Evolutionary conservation across 768 basidiomycete genomes (phyloP).

Genomic region (Dendrothele bispora): DNA sequence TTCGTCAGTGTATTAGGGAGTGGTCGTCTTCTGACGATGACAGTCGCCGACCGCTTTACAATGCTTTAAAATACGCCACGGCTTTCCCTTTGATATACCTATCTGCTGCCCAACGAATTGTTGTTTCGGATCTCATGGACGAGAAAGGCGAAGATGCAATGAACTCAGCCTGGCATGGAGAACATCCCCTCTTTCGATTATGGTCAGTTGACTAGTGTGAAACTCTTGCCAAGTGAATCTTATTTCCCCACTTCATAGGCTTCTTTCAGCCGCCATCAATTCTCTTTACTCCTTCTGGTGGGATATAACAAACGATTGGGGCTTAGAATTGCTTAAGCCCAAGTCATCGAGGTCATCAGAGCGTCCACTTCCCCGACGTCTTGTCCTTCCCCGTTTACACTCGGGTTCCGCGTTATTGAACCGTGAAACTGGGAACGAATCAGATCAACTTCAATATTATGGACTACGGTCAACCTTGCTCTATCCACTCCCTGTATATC

Average conservation of each 20-base stretch:
- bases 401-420: slow-evolving; percentile 29
- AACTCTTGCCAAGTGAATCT: background rate
- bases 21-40: slow-evolving; percentile 63
- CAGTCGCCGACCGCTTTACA: slow-evolving; percentile 75
- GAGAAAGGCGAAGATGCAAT: slow-evolving; percentile 44
- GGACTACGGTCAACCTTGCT: slow-evolving; percentile 77
- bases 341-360: slow-evolving; percentile 24
- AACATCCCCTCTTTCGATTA: slow-evolving; percentile 76
- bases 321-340: slow-evolving; percentile 68
- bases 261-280: slow-evolving; percentile 82
- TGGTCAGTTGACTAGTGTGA: slow-evolving; percentile 57
- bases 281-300: slow-evolving; percentile 98
- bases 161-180: slow-evolving; percentile 65
- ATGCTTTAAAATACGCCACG: slow-evolving; percentile 95
- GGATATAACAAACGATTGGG: slow-evolving; percentile 99
- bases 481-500: slow-evolving; percentile 83
- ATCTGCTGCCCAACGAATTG: slow-evolving; percentile 84
- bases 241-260: slow-evolving; percentile 43
- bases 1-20: slow-evolving; percentile 93
- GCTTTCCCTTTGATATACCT: slow-evolving; percentile 96
- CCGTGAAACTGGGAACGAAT: slow-evolving; percentile 15
- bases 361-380: slow-evolving; percentile 39
- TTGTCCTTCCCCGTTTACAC: slow-evolving; percentile 48
- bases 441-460: slow-evolving; percentile 37
- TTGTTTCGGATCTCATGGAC: slow-evolving; percentile 57